Evolutionary conservation across 768 basidiomycete genomes (phyloP).

Genomic region (Lentinula guzmanii): DNA sequence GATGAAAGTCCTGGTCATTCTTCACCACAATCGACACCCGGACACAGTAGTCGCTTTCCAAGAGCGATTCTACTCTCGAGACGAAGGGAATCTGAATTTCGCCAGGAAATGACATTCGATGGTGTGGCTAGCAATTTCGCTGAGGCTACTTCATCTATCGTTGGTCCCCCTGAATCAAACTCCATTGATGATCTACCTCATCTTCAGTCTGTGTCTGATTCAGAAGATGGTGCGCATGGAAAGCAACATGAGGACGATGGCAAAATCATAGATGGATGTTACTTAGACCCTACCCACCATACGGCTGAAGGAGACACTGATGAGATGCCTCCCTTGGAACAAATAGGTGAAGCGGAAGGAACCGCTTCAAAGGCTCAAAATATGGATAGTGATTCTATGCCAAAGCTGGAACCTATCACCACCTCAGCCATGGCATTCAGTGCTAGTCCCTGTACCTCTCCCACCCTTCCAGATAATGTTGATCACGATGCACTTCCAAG

Average conservation of each 20-base stretch:
- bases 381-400: neutral
- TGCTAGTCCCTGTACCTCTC: neutral
- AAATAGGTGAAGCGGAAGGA: neutral
- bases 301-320: neutral
- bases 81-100: neutral
- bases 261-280: neutral
- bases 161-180: neutral
- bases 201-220: neutral
- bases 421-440: neutral
- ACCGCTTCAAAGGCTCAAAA: neutral
- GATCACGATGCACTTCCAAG: neutral
- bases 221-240: neutral
- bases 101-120: neutral
- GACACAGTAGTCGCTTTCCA: neutral
- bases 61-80: neutral
- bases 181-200: neutral
- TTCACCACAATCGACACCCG: neutral
- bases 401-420: neutral
- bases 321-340: neutral
- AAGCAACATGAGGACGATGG: neutral
- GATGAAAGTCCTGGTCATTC: neutral
- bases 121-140: neutral
- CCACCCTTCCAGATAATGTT: neutral
- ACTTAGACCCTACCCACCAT: neutral
- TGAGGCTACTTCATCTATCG: neutral